Evolutionary conservation across 2,329 filamentous ascomycete species (phyloP), one percentile per base, ranked within the genome.

Genomic region (Diaporthe citriasiana): DNA sequence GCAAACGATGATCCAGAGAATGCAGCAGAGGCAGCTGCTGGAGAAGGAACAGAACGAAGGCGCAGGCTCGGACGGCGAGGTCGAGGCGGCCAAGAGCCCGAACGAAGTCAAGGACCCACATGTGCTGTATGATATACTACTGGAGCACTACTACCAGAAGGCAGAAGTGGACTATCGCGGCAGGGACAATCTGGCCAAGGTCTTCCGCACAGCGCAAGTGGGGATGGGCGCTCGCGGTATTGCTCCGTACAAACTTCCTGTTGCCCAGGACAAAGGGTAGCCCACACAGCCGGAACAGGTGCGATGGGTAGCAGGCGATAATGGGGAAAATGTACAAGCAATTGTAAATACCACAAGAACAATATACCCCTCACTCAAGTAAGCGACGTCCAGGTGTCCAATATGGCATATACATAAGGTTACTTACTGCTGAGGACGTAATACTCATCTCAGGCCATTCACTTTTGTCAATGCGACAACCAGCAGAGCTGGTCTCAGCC

Each of bases 121-220:
- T 2, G 13, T 63, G 35, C 47, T 75, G 72, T 72, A 75, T 35
- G 33, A 71, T 25, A 56, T 74, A 22, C 53, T 75, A 38, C 38
- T 71, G 13, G 57, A 71, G 74, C 55, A 73, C 68, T 75, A 75
- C 72, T 47, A 63, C 17, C n/a, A 27, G 25, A 75, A 74, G 68
- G 30, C 66, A 45, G 35, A 68, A 22, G 40, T 15, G 30, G 57
- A 53, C 40, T 55, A 56, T 40, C 19, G 30, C 10, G 42, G 65
- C 12, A 5, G 15, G 27, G 25, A 25, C 4, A n/a, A 42, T 19
- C 51, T 68, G 19, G 40, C 12, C 4, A 8, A 40, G 15, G 45
- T 45, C 42, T 35, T 73, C 38, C 27, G 55, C 45, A 22, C 38
- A 35, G 71, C 74, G 12, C 50, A 71, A 45, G 45, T 45, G 40